phyloP scores from a whole-genome alignment of 2,329 filamentous ascomycete species.

The Microsporum ferrugineum region DNA sequence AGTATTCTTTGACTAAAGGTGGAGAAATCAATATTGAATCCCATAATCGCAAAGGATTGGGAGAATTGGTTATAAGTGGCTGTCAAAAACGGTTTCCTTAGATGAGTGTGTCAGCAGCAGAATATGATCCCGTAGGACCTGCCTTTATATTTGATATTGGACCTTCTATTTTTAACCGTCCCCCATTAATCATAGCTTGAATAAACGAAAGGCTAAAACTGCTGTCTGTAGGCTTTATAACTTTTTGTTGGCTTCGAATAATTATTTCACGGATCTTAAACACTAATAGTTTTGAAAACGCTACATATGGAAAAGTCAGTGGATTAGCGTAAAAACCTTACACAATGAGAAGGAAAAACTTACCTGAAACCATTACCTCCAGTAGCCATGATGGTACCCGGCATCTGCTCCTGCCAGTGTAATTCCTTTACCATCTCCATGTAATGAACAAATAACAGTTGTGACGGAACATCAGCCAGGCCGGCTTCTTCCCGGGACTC shows the following conservation, averaged over 20 bases:
- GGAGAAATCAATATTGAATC: not conserved
- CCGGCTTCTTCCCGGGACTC: conserved; percentile 74
- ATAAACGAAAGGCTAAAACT: not conserved
- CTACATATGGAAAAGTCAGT: conserved; percentile 32
- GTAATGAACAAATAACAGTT: conserved; percentile 93
- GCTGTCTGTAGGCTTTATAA: not conserved
- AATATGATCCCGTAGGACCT: not conserved
- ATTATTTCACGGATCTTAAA: conserved; percentile 36
- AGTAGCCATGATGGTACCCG: conserved; percentile 77
- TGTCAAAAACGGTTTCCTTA: too few relatives aligned
- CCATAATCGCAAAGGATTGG: not conserved
- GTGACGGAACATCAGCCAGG: conserved; percentile 80
- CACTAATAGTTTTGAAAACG: conserved; percentile 73
- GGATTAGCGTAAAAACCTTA: conserved; percentile 2
- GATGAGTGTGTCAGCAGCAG: too few relatives aligned
- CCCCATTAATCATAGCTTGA: not conserved
- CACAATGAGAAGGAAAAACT: conserved; percentile 3
- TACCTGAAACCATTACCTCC: conserved; percentile 71
- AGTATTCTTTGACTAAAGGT: not conserved
- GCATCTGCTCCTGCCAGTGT: conserved; percentile 96
- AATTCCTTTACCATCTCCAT: conserved; percentile 89
- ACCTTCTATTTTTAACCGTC: not conserved
- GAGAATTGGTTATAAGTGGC: not conserved
- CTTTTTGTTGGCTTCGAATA: not conserved
- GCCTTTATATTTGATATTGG: not conserved